Percentiles rank a stretch among this genome's conserved stretches.
phyloP scores from a whole-genome alignment of 176 grass and related monocot species.

The Themeda triandra region DNA sequence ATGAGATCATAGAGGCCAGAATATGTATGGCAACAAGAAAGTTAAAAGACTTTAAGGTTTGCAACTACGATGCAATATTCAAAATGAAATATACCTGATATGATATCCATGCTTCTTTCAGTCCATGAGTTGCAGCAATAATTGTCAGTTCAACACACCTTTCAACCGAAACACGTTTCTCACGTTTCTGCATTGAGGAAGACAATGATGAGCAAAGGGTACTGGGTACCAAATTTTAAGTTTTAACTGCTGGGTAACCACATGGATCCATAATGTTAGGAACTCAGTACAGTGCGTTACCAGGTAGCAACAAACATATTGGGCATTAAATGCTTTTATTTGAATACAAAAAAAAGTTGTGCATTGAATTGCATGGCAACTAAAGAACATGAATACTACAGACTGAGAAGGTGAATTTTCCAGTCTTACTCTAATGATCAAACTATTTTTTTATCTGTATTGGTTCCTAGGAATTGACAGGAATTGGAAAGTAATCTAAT shows the following conservation, averaged over 20 bases:
- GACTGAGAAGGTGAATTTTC: background rate
- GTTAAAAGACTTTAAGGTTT: background rate
- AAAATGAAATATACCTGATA: conserved; percentile 71
- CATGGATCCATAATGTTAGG: conserved; percentile 6
- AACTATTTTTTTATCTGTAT: background rate
- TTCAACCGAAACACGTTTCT: conserved; percentile 84
- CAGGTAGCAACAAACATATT: background rate
- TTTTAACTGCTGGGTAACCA: background rate
- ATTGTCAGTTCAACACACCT: conserved; percentile 91
- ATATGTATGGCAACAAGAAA: background rate
- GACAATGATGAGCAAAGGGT: conserved; percentile 17
- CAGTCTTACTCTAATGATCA: background rate
- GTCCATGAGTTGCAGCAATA: conserved; percentile 87
- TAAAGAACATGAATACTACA: background rate
- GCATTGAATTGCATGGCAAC: background rate
- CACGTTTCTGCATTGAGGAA: conserved; percentile 54
- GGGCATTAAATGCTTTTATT: background rate
- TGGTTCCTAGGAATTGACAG: too few species aligned
- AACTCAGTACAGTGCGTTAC: background rate
- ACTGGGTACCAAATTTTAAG: background rate
- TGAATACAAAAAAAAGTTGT: background rate
- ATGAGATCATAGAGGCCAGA: background rate
- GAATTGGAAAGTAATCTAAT: too few species aligned
- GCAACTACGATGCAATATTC: background rate
- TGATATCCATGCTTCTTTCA: conserved; percentile 98